Conservation (phyloP, 129 eudicot species). For the Rutidosis leptorrhynchoides region DNA sequence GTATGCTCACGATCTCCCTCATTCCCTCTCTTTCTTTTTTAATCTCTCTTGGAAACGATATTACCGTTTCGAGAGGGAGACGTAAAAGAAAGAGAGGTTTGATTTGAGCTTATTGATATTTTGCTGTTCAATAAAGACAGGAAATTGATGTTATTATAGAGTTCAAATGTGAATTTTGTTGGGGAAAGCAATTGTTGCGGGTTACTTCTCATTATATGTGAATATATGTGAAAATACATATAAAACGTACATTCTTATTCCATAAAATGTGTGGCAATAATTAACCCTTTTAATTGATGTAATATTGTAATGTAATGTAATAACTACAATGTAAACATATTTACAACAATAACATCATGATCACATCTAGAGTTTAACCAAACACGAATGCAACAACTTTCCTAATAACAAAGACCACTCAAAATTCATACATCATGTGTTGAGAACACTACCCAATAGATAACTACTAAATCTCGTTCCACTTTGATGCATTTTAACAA, state of each 20-base stretch:
- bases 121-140: slow-evolving; percentile 7
- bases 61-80: slow-evolving; percentile 34
- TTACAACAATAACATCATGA: slow-evolving; percentile 47
- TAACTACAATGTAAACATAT: too few species aligned
- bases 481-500: slow-evolving; percentile 37
- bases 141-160: slow-evolving; percentile 3
- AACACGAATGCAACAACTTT: slow-evolving; percentile 37
- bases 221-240: slow-evolving; percentile 6
- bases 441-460: slow-evolving; percentile 49
- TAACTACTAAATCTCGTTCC: slow-evolving; percentile 37
- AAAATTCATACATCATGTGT: slow-evolving; percentile 36
- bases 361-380: slow-evolving; percentile 45
- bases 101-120: neutral
- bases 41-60: slow-evolving; percentile 36
- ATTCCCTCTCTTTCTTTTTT: slow-evolving; percentile 45
- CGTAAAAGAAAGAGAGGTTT: slow-evolving; percentile 40
- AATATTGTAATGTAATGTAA: too few species aligned
- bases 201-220: slow-evolving; percentile 18
- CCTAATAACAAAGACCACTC: slow-evolving; percentile 28
- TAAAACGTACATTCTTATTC: neutral
- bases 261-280: slow-evolving; percentile 10
- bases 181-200: slow-evolving; percentile 28
- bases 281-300: neutral
- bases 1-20: slow-evolving; percentile 52
- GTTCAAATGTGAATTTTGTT: neutral